Evolutionary conservation across 2,329 filamentous ascomycete genomes (phyloP), one percentile per base, ranked within the genome.

Genomic region (Pseudogymnoascus sp.): DNA sequence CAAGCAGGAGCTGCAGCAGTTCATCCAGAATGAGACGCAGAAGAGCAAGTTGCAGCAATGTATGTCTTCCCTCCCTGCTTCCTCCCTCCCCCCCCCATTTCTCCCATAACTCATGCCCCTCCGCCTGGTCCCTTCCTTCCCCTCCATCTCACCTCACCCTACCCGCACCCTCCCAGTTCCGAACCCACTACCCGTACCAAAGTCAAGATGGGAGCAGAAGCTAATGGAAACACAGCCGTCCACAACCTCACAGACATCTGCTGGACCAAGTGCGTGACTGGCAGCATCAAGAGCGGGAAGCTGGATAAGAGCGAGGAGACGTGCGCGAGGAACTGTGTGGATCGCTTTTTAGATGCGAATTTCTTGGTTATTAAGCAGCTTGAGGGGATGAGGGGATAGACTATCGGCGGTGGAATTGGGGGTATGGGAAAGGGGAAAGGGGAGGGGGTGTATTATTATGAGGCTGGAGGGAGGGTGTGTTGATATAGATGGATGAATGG

Each of bases 241-340:
- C 87, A 89, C 76, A 77, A 78, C 68, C 78, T 89, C 37, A 86
- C 85, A 46, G 89, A 95, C 71, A 84, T 89, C 65, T 99, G 95
- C 84, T 99, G 93, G 87, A 91, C 88, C 74, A 97, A 97, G 80
- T 99, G 95, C 81, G 82, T 97, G 65, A 88, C 89, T 7, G 81
- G 86, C 62, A 82, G 81, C 64, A 88, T 97, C 74, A 87, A 87
- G 69, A 84, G 82, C 65, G 84, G 86, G 28, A 84, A 86, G 71
- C 80, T 99, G 68, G 91, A 96, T 69, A 84, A 82, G 71, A 80
- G 77, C 66, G 95, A 99, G 79, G 88, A 95, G 79, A 78, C 81
- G 7, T 99, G 95, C 76, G 84, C 96, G 75, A 82, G 87, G 75
- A 97, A 96, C 80, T 99, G 95, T 73, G 92, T 97, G 63, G 90